These are phyloP conservation scores for Westerdykella ornata DNA, from an alignment of 2,329 filamentous ascomycete species.

Conservation along the genomic window DNA sequence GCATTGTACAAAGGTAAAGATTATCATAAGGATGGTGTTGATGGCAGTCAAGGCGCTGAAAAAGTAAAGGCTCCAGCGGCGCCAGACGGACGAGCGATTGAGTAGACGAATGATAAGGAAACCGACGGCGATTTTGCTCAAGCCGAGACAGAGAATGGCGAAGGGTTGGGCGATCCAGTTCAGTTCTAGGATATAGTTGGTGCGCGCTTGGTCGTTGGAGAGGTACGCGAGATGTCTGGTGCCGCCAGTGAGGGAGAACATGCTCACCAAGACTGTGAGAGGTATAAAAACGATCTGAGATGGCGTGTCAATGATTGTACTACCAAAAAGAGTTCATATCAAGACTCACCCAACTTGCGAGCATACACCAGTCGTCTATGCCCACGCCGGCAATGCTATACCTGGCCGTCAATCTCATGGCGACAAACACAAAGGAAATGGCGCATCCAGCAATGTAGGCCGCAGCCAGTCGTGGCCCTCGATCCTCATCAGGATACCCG, in stretches of 20 bases:
- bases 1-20: conserved; percentile 17
- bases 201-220: conserved; percentile 5
- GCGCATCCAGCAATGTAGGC: conserved; percentile 15
- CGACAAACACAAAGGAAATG: conserved; percentile 13
- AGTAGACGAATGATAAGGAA: conserved; percentile 16
- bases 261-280: conserved; percentile 9
- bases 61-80: conserved; percentile 13
- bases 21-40: conserved; percentile 16
- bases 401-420: conserved; percentile 12
- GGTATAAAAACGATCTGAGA: conserved; percentile 12
- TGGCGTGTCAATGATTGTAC: background rate
- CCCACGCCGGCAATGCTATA: conserved; percentile 15
- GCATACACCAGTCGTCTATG: conserved; percentile 18
- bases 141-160: conserved; percentile 14
- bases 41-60: conserved; percentile 9
- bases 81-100: conserved; percentile 11
- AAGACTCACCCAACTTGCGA: conserved; percentile 14
- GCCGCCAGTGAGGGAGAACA: conserved; percentile 13
- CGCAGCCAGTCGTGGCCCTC: conserved; percentile 12
- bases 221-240: conserved; percentile 18
- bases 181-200: conserved; percentile 8
- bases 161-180: conserved; percentile 17
- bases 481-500: conserved; percentile 9
- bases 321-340: background rate
- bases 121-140: conserved; percentile 13